Percentiles rank a stretch among this genome's conserved stretches.
phyloP scores from a whole-genome alignment of 2,329 filamentous ascomycete genomes.

The Calonectria honghensis region DNA sequence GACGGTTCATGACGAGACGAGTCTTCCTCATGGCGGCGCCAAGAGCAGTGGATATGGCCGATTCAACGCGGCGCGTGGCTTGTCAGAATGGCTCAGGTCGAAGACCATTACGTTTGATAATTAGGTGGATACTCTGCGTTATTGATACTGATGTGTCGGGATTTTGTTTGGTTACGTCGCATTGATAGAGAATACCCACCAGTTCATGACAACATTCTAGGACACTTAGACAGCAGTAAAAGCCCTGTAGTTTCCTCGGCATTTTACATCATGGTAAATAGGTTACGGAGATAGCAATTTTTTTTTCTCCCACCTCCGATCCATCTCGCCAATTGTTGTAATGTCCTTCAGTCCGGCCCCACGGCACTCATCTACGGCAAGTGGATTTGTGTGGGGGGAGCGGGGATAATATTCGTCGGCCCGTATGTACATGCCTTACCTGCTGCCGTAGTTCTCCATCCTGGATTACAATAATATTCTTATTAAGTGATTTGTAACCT shows the following conservation, averaged over 20 bases:
- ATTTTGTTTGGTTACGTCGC: background rate
- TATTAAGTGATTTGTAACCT: conserved; percentile 8
- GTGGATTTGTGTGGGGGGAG: background rate
- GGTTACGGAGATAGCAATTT: background rate
- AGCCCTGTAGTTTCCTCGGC: background rate
- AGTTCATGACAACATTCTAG: background rate
- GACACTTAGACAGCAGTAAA: background rate
- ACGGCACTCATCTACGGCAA: background rate
- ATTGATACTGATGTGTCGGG: background rate
- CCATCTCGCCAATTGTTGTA: background rate
- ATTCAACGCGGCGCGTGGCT: conserved; percentile 72
- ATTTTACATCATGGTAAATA: background rate
- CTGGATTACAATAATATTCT: background rate
- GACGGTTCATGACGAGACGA: conserved; percentile 79
- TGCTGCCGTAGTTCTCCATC: background rate
- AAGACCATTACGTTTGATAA: conserved; percentile 78
- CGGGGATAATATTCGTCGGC: background rate
- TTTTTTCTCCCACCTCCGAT: background rate
- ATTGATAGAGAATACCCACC: conserved; percentile 6
- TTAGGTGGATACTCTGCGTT: conserved; percentile 36
- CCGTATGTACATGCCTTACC: background rate
- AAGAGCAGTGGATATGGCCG: conserved; percentile 79
- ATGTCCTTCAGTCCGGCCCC: background rate
- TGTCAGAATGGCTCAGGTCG: conserved; percentile 77
- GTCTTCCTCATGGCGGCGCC: conserved; percentile 79